A percentile compares a stretch with the other conserved stretches of the same genome.
phyloP scores from a whole-genome alignment of 2,329 filamentous ascomycete species.

The Arthroderma uncinatum region DNA sequence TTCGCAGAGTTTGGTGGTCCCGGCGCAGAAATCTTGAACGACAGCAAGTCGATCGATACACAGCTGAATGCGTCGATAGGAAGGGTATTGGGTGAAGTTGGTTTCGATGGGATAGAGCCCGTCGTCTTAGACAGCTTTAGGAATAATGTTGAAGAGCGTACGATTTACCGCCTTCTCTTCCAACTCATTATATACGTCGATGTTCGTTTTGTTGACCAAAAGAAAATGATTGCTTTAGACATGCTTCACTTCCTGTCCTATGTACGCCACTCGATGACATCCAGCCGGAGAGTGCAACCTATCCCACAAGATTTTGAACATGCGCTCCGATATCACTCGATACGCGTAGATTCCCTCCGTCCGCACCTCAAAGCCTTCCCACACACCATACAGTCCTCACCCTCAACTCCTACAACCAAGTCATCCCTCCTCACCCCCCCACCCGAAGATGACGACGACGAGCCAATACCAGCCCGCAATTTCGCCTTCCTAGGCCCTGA shows the following conservation, averaged over 20 bases:
- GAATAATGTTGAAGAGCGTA: constrained; percentile 49
- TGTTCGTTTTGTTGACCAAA: constrained; percentile 15
- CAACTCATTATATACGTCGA: not conserved
- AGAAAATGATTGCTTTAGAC: constrained; percentile 31
- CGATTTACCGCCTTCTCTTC: constrained; percentile 18
- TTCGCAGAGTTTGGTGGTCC: constrained; percentile 23
- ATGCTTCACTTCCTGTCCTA: constrained; percentile 44
- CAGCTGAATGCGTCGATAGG: constrained; percentile 47
- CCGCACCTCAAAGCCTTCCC: constrained; percentile 25
- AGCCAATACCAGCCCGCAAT: constrained; percentile 20
- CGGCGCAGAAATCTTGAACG: constrained; percentile 34
- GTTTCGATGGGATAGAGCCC: constrained; percentile 46
- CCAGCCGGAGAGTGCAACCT: constrained; percentile 44
- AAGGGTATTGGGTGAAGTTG: constrained; percentile 40
- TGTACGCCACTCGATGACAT: constrained; percentile 48
- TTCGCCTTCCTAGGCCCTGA: constrained; percentile 42
- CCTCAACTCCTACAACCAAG: constrained; percentile 14
- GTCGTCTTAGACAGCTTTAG: constrained; percentile 48
- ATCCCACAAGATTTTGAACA: constrained; percentile 50
- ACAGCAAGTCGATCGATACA: constrained; percentile 43
- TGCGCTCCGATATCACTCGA: constrained; percentile 24
- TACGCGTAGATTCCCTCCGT: constrained; percentile 26
- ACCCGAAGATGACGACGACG: constrained; percentile 22
- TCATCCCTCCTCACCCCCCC: constrained; percentile 27
- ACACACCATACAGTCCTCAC: constrained; percentile 13